Evolutionary conservation across 371 early-diverging fungal species (phyloP), one percentile per base, ranked within the genome.

Genomic region (Haplosporangium sp.): DNA sequence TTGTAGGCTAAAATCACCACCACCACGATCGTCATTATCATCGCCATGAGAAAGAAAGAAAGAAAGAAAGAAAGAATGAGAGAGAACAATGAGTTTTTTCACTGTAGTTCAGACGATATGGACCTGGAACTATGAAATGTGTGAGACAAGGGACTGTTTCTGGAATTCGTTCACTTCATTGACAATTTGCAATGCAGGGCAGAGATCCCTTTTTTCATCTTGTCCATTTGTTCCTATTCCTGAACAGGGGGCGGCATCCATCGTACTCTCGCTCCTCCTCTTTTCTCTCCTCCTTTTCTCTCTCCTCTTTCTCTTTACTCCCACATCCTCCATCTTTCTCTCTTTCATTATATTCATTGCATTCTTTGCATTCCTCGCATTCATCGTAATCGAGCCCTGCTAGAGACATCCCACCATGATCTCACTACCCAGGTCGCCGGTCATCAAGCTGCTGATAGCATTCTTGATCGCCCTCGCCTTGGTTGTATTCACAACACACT

Each of bases 401-500:
- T 46, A 50, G 50, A n/a, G 14, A 18, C 50, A 9, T 18, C 18
- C 14, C 20, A 50, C 18, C 60, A 75, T 75, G 76, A 20, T 69
- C 46, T 65, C 69, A 5, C 16, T 75, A 53, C 76, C 76, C 21
- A 51, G 76, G 55, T 65, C 76, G 5, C 70, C 70, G 20, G 29
- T 69, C 60, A 7, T 75, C 12, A 64, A 52, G 55, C 43, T 69
- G 46, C 51, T 66, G 47, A 42, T 68, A 14, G 59, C 48, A 47
- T 51, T 69, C 2, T 36, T 71, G 18, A 59, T 56, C 13, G 52
- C 29, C 36, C 40, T 67, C 47, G 16, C 38, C n/a, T 23, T 76
- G 21, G 20, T 71, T 12, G 52, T 56, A 1, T 47, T 70, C 36
- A 62, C 48, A 16, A 45, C 69, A 46, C 64, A 45, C 10, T 41